Base-by-base conservation (phyloP, 164 flowering plant species). In the Umbellularia californica region DNA sequence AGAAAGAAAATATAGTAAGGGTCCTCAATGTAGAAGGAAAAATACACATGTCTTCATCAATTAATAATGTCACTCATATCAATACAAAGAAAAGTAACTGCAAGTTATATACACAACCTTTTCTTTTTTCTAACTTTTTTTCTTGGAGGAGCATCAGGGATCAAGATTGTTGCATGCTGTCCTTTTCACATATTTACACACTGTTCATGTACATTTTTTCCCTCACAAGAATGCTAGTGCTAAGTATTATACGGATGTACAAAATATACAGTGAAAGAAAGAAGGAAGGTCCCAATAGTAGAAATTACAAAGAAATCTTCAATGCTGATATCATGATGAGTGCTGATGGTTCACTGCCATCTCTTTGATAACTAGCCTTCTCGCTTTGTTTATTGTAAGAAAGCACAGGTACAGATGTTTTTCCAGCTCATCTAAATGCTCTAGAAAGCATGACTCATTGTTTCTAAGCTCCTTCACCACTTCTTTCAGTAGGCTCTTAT, bases 391-490 rank as follows among this genome's bases (percentile, higher is more conserved):
- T 20, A 92, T 90, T 51, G 86, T 90, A 41, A 88, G 85, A 23
- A 88, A 83, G 80, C 95, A 89, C 77, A 93, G 74, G 81, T 84
- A 88, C 6, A 87, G 74, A 75, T 89, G 92, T 25, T 86, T 84
- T 68, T 91, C 92, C 68, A 92, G 85, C 84, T 90, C 98, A 19
- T 85, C 84, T 10, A 92, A 35, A 75, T 90, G 88, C 72, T 93
- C 90, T 78, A 85, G 14, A 68, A 91, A 87, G 51, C 87, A 63
- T 13, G 73, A 23, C 25, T 90, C 88, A 22, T 82, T 82, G 0
- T 41, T 72, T 22, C 77, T 62, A 55, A 92, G 82, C 60, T 91
- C 95, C 79, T 69, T 89, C 79, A 88, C 78, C 5, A 86, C 90
- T 80, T 88, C 95, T 82, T 74, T 85, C 77, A 91, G 63, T 25